Base-by-base conservation (phyloP, 2,329 filamentous ascomycete genomes). In the Curvularia eragrostidis region DNA sequence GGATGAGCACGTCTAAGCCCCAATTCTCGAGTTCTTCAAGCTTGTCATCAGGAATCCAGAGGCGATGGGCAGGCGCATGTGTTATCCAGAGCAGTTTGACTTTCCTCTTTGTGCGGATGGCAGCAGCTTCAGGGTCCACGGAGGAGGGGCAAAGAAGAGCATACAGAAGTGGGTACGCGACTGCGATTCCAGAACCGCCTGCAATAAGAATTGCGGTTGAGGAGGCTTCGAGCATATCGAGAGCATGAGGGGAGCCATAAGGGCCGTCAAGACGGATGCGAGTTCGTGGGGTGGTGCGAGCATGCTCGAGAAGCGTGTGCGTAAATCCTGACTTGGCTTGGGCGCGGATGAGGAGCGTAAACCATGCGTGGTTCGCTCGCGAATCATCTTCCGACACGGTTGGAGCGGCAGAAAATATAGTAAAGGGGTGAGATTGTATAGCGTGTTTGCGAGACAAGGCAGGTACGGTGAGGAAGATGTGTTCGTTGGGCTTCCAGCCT, bases 371-470 rank as follows among this genome's bases (percentile, higher is more conserved):
- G 12, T 67, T 62, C 30, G n/a, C 75, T 61, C 23, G 56, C 56
- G 15, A 44, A n/a, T 56, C 54, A 43, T 38, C 42, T 32, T 52
- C 19, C 81, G 81, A 24, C 1, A 81, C 79, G 1, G 81, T 80
- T 1, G 85, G 83, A 9, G 85, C 85, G 0, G 82, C 81, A 2
- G 87, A 89, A 15, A 86, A 83, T 53, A 90, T 88, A 8, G 86
- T 89, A 72, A 89, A 89, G 0, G 87, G 87, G 67, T 90, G 87
- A 0, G 86, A 81, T 73, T 89, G 87, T 1, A 88, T 69, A 2
- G 76, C 68, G 65, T 88, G 82, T 52, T 78, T 81, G 3, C 75
- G 72, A 1, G 82, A 82, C 5, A 89, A 78, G 0, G 75, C 76
- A 0, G 87, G 86, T 0, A 89, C 75, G 1, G 84, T 84, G 55